phyloP scores from a whole-genome alignment of 2,329 filamentous ascomycete genomes.

The Chaetomium strumarium region DNA sequence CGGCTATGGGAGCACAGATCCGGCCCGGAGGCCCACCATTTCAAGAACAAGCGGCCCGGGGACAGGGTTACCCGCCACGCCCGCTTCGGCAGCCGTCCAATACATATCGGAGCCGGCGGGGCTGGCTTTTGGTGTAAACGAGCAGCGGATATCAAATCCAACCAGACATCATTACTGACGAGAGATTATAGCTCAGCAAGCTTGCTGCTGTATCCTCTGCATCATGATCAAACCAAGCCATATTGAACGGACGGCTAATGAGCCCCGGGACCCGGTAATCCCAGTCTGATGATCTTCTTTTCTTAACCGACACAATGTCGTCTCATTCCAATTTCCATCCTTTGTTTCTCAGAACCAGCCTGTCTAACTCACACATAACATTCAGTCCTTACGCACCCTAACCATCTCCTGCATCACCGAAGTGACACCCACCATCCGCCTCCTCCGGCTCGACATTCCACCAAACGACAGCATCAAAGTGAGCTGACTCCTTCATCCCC shows the following conservation, averaged over 20 bases:
- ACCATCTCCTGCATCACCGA: conserved; percentile 54
- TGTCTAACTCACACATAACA: background rate
- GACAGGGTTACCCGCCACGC: too few relatives aligned
- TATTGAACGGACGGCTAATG: conserved; percentile 64
- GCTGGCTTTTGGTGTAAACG: too few relatives aligned
- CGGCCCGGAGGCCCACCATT: too few relatives aligned
- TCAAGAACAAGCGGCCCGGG: too few relatives aligned
- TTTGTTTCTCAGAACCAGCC: background rate
- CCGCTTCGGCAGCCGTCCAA: too few relatives aligned
- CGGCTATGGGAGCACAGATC: too few relatives aligned
- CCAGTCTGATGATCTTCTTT: background rate
- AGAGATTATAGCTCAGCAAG: background rate
- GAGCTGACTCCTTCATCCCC: conserved; percentile 20
- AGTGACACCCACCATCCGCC: conserved; percentile 60
- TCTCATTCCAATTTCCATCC: background rate
- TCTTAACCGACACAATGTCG: too few relatives aligned
- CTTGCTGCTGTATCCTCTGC: background rate
- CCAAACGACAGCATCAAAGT: conserved; percentile 44
- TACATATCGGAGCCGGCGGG: too few relatives aligned
- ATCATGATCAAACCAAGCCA: conserved; percentile 42
- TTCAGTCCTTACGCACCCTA: conserved; percentile 53
- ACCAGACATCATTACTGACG: too few relatives aligned
- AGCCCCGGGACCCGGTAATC: conserved; percentile 61
- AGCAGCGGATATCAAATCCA: too few relatives aligned
- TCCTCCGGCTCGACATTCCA: conserved; percentile 60